phyloP scores from a whole-genome alignment of 331 rosid genomes.

The Arachis monticola region DNA sequence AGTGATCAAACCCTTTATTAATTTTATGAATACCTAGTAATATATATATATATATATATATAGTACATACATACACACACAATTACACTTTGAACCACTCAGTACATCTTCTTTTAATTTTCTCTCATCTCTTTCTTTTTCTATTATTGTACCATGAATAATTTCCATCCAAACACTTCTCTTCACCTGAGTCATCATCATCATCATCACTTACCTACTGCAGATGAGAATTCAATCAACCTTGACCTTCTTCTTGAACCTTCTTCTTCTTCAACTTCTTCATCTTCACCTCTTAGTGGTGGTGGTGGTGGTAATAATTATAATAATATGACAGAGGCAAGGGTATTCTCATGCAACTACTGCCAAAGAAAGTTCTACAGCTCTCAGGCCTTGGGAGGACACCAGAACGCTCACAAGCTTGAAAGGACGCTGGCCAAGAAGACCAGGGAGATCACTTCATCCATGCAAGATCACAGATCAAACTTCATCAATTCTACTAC shows the following conservation, averaged over 20 bases:
- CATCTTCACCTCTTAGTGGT: constrained; percentile 47
- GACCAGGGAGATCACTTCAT: constrained; percentile 62
- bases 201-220: constrained; percentile 1
- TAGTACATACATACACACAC: no score
- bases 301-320: no score
- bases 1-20: no score
- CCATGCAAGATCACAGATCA: constrained; percentile 40
- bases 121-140: constrained; percentile 1
- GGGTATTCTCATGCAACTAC: constrained; percentile 88
- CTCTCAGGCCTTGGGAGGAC: constrained; percentile 94
- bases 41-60: no score
- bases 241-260: constrained; percentile 76
- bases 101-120: neutral
- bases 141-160: constrained; percentile 52
- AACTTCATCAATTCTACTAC: neutral
- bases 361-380: constrained; percentile 92
- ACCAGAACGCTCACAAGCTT: constrained; percentile 94
- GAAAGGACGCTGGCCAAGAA: constrained; percentile 93
- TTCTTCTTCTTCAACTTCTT: constrained; percentile 47
- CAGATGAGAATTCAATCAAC: constrained; percentile 45
- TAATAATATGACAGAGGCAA: constrained; percentile 41
- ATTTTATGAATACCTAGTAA: no score
- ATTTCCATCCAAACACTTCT: constrained; percentile 58
- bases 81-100: neutral
- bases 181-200: constrained; percentile 55